phyloP scores from a whole-genome alignment of 768 basidiomycete species.

The Termitomyces sp. region DNA sequence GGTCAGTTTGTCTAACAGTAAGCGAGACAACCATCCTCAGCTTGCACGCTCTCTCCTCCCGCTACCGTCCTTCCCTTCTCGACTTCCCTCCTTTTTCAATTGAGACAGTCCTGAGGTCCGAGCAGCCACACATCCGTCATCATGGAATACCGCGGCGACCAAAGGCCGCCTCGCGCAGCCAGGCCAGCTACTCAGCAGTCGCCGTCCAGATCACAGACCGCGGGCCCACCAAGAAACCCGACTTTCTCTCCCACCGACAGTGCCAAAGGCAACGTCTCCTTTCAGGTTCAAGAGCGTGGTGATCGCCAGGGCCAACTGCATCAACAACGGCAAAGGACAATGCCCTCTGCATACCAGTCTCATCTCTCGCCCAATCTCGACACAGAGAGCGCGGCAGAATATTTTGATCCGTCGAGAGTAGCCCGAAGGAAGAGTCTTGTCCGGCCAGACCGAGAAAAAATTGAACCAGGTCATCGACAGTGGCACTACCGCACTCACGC shows the following conservation, averaged over 20 bases:
- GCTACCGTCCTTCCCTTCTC: not conserved
- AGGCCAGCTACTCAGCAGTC: constrained; percentile 41
- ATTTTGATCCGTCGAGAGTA: constrained; percentile 48
- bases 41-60: constrained; percentile 3
- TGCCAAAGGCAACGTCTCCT: constrained; percentile 55
- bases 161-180: constrained; percentile 53
- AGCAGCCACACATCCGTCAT: constrained; percentile 6
- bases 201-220: constrained; percentile 34
- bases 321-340: constrained; percentile 44
- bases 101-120: not conserved
- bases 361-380: constrained; percentile 29
- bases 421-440: constrained; percentile 90
- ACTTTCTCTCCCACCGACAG: constrained; percentile 31
- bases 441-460: constrained; percentile 91
- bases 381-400: constrained; percentile 34
- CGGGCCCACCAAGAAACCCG: constrained; percentile 25
- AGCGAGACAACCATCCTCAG: constrained; percentile 11
- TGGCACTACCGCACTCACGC: constrained; percentile 94
- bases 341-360: constrained; percentile 44
- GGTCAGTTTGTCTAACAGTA: constrained; percentile 8
- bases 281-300: constrained; percentile 66
- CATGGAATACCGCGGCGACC: constrained; percentile 43
- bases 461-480: constrained; percentile 90
- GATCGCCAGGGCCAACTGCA: constrained; percentile 61
- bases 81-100: not conserved